phyloP scores from a whole-genome alignment of 2,329 filamentous ascomycete genomes.

The Periconia sp. region DNA sequence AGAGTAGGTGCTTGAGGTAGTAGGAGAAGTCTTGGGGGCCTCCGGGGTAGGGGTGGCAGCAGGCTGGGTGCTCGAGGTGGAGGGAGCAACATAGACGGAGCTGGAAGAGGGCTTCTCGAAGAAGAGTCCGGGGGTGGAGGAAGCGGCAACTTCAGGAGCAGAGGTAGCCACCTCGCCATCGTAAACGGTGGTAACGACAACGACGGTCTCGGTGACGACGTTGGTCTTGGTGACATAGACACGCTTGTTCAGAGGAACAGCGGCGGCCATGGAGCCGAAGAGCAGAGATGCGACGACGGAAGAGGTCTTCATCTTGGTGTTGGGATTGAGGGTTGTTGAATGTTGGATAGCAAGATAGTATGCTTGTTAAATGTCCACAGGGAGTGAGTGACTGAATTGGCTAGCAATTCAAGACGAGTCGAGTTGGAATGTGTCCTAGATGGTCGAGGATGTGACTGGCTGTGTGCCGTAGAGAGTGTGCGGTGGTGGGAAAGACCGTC shows the following conservation, averaged over 20 bases:
- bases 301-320: conserved; percentile 43
- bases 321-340: conserved; percentile 15
- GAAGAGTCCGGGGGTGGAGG: conserved; percentile 24
- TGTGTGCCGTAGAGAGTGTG: conserved; percentile 27
- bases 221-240: conserved; percentile 41
- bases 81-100: conserved; percentile 18
- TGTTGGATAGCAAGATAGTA: conserved; percentile 29
- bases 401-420: conserved; percentile 39
- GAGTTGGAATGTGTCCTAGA: conserved; percentile 1
- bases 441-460: conserved; percentile 14
- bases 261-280: conserved; percentile 41
- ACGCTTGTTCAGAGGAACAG: conserved; percentile 42
- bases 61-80: conserved; percentile 16
- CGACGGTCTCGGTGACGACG: conserved; percentile 39
- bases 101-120: conserved; percentile 29
- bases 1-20: not conserved
- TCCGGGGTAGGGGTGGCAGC: conserved; percentile 2
- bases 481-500: conserved; percentile 35
- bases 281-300: conserved; percentile 42
- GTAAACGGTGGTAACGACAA: conserved; percentile 45
- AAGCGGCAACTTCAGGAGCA: conserved; percentile 8
- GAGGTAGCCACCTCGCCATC: conserved; percentile 25
- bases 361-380: conserved; percentile 20
- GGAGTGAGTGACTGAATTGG: conserved; percentile 36
- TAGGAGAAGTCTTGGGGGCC: conserved; percentile 13